Conservation (phyloP, 805 yeast species). For the Wickerhamiella sergipiensis region DNA sequence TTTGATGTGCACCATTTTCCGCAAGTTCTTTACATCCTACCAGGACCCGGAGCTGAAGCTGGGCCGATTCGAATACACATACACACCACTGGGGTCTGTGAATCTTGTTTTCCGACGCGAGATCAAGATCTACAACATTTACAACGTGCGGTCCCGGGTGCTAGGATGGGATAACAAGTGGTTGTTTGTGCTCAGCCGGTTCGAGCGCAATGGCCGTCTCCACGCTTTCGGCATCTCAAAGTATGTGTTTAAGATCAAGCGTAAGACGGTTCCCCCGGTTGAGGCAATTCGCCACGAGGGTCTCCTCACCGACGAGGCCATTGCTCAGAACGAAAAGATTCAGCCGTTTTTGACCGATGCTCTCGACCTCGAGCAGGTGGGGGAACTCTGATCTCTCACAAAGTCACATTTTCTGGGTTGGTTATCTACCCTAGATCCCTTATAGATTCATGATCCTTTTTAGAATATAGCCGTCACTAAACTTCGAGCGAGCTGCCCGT, state of each 20-base stretch:
- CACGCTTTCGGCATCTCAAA: slow-evolving; percentile 58
- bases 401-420: no score
- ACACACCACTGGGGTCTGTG: slow-evolving; percentile 66
- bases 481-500: no score
- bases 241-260: slow-evolving; percentile 67
- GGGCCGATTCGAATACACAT: slow-evolving; percentile 33
- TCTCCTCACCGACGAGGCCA: slow-evolving; percentile 39
- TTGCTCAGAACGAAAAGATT: slow-evolving; percentile 15
- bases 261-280: slow-evolving; percentile 58
- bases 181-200: slow-evolving; percentile 58
- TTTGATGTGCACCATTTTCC: slow-evolving; percentile 43
- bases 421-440: not conserved
- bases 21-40: slow-evolving; percentile 37
- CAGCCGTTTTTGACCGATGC: slow-evolving; percentile 12
- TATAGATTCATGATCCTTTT: not conserved
- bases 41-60: slow-evolving; percentile 22
- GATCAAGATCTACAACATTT: slow-evolving; percentile 51
- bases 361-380: slow-evolving; percentile 14
- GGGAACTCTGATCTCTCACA: not conserved
- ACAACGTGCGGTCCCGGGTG: slow-evolving; percentile 42
- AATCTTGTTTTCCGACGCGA: slow-evolving; percentile 57
- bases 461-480: no score
- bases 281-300: slow-evolving; percentile 46
- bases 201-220: slow-evolving; percentile 27
- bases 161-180: slow-evolving; percentile 82